Percentiles rank a stretch among this genome's conserved stretches.
phyloP scores from a whole-genome alignment of 768 basidiomycete genomes.

The Epithele typhae region DNA sequence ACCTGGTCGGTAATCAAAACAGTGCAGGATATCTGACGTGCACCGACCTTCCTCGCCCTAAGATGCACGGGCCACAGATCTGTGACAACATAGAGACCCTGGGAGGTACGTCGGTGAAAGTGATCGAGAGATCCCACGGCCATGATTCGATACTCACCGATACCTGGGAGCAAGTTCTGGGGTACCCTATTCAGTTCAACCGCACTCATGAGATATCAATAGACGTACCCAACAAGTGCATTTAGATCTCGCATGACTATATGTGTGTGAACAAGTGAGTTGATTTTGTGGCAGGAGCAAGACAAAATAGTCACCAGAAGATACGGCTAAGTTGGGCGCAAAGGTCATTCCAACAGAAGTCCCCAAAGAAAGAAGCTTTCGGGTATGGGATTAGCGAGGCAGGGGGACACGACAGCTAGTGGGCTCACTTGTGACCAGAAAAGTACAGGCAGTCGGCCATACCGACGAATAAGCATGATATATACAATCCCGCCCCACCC shows the following conservation, averaged over 20 bases:
- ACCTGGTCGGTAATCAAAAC: neutral
- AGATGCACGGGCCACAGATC: conserved; percentile 15
- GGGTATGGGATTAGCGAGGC: no score
- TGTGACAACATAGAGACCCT: conserved; percentile 12
- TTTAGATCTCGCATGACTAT: conserved; percentile 56
- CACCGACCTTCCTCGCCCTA: conserved; percentile 14
- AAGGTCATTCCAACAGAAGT: conserved; percentile 56
- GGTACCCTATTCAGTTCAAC: conserved; percentile 56
- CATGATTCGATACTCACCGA: neutral
- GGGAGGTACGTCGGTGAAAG: neutral
- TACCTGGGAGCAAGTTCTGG: conserved; percentile 29
- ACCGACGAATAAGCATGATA: conserved; percentile 59
- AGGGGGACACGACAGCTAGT: no score
- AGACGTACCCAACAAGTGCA: conserved; percentile 55
- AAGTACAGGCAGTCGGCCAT: conserved; percentile 59
- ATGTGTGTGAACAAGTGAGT: no score
- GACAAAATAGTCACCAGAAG: conserved; percentile 43
- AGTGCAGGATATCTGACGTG: no score
- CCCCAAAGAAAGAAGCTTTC: neutral
- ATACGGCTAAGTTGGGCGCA: conserved; percentile 49
- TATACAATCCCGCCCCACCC: conserved; percentile 58
- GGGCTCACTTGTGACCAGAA: conserved; percentile 58
- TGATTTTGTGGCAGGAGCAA: no score
- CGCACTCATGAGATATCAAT: no score
- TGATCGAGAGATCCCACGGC: neutral